These are phyloP conservation scores for Phialophora tarda DNA, from an alignment of 2,329 filamentous ascomycete species.

Conservation along the genomic window DNA sequence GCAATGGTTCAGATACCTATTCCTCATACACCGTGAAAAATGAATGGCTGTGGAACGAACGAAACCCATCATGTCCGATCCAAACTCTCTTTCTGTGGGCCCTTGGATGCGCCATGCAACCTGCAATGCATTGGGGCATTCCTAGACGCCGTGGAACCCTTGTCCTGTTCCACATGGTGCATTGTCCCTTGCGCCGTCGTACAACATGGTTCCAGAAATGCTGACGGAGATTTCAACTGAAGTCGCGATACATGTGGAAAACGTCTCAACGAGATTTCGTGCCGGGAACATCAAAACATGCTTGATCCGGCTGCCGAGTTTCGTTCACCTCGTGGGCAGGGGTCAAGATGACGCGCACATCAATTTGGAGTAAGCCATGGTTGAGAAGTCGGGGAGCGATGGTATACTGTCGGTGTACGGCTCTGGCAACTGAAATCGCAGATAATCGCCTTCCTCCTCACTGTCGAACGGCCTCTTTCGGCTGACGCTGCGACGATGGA, in stretches of 20 bases:
- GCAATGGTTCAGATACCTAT: neutral
- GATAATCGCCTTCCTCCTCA: constrained; percentile 30
- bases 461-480: constrained; percentile 36
- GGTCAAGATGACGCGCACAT: constrained; percentile 38
- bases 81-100: constrained; percentile 2
- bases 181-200: constrained; percentile 14
- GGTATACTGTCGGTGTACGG: constrained; percentile 30
- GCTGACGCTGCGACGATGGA: constrained; percentile 15
- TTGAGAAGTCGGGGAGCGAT: constrained; percentile 31
- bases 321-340: neutral
- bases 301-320: neutral
- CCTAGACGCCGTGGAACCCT: constrained; percentile 22
- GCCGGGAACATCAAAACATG: neutral
- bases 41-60: constrained; percentile 16
- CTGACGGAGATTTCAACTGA: constrained; percentile 16
- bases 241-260: neutral
- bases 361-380: constrained; percentile 33
- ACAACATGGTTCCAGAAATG: constrained; percentile 21
- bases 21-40: constrained; percentile 10
- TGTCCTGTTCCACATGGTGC: constrained; percentile 11
- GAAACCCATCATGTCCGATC: constrained; percentile 8
- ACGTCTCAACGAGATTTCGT: constrained; percentile 1
- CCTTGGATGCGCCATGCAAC: constrained; percentile 30
- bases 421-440: constrained; percentile 24
- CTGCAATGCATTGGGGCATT: constrained; percentile 31